Percentiles rank a stretch among this genome's conserved stretches.
These are phyloP conservation scores for Lentinus polychrous DNA, from an alignment of 1,284 basidiomycete species.

Conservation along the genomic window DNA sequence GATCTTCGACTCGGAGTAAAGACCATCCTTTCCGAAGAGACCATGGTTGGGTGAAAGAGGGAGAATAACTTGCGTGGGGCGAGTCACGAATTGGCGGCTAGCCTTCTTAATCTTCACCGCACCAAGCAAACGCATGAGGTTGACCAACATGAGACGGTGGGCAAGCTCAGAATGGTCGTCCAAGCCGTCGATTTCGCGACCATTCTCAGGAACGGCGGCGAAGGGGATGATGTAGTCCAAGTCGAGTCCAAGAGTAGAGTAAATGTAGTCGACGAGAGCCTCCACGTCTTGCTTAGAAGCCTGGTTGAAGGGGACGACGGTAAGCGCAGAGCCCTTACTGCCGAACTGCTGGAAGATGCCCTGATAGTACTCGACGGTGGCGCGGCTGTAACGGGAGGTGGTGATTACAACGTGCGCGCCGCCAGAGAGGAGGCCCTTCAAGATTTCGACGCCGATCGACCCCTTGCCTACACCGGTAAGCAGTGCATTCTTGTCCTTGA, in stretches of 20 bases:
- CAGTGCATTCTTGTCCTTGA: slow-evolving; percentile 97
- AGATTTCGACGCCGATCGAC: slow-evolving; percentile 94
- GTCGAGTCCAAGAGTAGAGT: slow-evolving; percentile 89
- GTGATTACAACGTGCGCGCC: slow-evolving; percentile 97
- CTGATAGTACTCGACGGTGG: slow-evolving; percentile 85
- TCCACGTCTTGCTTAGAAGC: slow-evolving; percentile 98
- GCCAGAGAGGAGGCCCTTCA: slow-evolving; percentile 94
- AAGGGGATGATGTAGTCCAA: slow-evolving; percentile 98
- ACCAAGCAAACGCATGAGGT: slow-evolving; percentile 91
- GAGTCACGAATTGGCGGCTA: slow-evolving; percentile 90
- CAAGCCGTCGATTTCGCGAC: slow-evolving; percentile 93
- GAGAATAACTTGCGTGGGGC: slow-evolving; percentile 96
- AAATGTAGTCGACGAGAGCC: slow-evolving; percentile 96
- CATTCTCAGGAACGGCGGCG: slow-evolving; percentile 97
- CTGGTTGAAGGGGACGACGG: slow-evolving; percentile 98
- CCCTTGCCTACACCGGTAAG: slow-evolving; percentile 97
- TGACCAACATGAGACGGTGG: slow-evolving; percentile 95
- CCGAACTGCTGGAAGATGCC: slow-evolving; percentile 95
- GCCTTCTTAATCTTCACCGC: slow-evolving; percentile 98
- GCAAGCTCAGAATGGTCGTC: slow-evolving; percentile 98
- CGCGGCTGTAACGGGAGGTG: slow-evolving; percentile 90
- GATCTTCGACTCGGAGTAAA: slow-evolving; percentile 99
- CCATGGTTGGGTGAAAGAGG: slow-evolving; percentile 98
- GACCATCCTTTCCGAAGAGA: slow-evolving; percentile 94
- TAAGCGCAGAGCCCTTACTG: slow-evolving; percentile 90